These are phyloP conservation scores for Pyrenula massariospora DNA, from an alignment of 495 filamentous ascomycete species.

Conservation along the genomic window DNA sequence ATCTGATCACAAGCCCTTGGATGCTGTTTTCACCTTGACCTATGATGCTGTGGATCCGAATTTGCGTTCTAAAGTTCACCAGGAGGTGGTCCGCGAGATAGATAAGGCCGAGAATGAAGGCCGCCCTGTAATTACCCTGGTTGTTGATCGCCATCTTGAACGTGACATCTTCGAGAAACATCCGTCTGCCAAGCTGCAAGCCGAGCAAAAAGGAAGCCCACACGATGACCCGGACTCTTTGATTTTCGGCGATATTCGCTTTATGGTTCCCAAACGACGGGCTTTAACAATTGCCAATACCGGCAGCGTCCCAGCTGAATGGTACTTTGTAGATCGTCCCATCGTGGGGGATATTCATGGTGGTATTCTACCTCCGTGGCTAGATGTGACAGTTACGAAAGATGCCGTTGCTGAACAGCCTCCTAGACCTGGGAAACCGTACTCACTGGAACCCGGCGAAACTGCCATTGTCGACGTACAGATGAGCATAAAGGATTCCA, in stretches of 20 bases:
- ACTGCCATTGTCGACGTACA: slow-evolving; percentile 57
- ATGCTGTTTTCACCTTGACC: slow-evolving; percentile 64
- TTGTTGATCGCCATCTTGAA: slow-evolving; percentile 50
- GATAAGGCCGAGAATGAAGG: slow-evolving; percentile 91
- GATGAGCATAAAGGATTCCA: slow-evolving; percentile 47
- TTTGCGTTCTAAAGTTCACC: slow-evolving; percentile 68
- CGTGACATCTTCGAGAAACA: slow-evolving; percentile 13
- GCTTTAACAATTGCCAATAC: slow-evolving; percentile 84
- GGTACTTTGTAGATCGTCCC: slow-evolving; percentile 63
- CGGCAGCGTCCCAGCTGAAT: slow-evolving; percentile 60
- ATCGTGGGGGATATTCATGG: slow-evolving; percentile 29
- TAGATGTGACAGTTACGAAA: slow-evolving; percentile 46
- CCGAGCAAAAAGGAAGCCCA: slow-evolving; percentile 8
- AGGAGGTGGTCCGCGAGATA: slow-evolving; percentile 77
- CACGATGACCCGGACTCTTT: slow-evolving; percentile 41
- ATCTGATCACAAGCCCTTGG: slow-evolving; percentile 91
- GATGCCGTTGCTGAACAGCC: slow-evolving; percentile 4
- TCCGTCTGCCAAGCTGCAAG: slow-evolving; percentile 8
- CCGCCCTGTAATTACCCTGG: slow-evolving; percentile 70
- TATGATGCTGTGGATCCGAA: slow-evolving; percentile 79
- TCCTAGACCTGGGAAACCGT: slow-evolving; percentile 19
- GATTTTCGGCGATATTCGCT: slow-evolving; percentile 64
- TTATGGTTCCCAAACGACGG: slow-evolving; percentile 49
- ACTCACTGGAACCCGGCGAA: slow-evolving; percentile 72
- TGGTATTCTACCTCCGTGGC: slow-evolving; percentile 45